A percentile compares a stretch with the other conserved stretches of the same genome.
These are phyloP conservation scores for Pelargonium cotyledonis DNA, from an alignment of 441 rosid genomes.

Conservation along the genomic window DNA sequence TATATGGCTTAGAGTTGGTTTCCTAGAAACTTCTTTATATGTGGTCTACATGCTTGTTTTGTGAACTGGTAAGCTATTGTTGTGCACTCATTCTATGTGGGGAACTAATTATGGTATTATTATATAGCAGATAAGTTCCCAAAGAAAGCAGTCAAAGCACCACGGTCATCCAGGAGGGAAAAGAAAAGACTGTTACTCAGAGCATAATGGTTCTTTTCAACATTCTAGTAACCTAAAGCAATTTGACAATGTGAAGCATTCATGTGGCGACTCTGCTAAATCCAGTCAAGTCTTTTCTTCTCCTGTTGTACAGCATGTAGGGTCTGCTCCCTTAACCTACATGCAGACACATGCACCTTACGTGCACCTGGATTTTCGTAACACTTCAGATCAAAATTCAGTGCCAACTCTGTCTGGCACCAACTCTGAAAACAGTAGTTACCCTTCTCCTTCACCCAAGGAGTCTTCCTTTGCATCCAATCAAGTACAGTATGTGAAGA, in stretches of 20 bases:
- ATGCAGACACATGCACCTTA: conserved; percentile 23
- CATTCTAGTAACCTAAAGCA: conserved; percentile 32
- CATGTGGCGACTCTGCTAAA: conserved; percentile 19
- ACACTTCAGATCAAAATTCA: conserved; percentile 44
- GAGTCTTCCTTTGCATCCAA: conserved; percentile 57
- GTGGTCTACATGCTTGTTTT: not conserved
- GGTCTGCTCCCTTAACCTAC: conserved; percentile 27
- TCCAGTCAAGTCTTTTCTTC: conserved; percentile 28
- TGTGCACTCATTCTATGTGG: not conserved
- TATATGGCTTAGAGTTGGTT: not conserved
- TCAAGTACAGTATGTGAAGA: conserved; percentile 43
- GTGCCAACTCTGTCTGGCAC: conserved; percentile 40
- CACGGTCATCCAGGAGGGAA: conserved; percentile 36
- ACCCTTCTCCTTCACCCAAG: conserved; percentile 38
- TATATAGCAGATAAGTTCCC: conserved; percentile 39
- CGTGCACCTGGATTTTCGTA: conserved; percentile 28
- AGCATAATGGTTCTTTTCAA: conserved; percentile 39
- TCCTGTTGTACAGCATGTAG: conserved; percentile 19
- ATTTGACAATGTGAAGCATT: conserved; percentile 26
- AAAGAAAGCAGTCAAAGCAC: conserved; percentile 35
- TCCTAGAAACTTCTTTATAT: not conserved
- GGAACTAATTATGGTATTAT: conserved; percentile 16
- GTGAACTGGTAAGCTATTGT: conserved; percentile 1
- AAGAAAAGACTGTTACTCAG: conserved; percentile 32
- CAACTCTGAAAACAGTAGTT: conserved; percentile 43